Evolutionary conservation across 805 yeast genomes (phyloP).

Genomic region (Dipodascus geniculatus): DNA sequence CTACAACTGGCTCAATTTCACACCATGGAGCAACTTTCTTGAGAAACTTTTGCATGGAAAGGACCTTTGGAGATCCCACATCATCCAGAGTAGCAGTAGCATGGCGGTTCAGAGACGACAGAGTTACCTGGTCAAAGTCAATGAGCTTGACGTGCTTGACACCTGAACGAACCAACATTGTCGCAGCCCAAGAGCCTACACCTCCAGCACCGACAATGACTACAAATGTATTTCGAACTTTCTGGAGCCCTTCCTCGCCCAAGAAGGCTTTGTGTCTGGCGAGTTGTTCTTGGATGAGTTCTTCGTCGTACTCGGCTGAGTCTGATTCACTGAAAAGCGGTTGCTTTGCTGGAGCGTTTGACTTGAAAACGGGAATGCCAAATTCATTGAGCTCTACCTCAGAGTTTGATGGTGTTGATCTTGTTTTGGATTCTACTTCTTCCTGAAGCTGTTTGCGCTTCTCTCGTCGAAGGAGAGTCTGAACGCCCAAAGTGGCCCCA

Average conservation of each 20-base stretch:
- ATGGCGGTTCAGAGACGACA: constrained; percentile 86
- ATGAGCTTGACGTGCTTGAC: constrained; percentile 65
- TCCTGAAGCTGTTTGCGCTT: neutral
- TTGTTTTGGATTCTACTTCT: neutral
- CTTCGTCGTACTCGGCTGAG: constrained; percentile 38
- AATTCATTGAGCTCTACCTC: neutral
- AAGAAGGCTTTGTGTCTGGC: constrained; percentile 90
- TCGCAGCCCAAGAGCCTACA: constrained; percentile 93
- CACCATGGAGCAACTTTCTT: constrained; percentile 88
- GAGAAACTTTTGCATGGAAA: constrained; percentile 60
- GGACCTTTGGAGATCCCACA: constrained; percentile 88
- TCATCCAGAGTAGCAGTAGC: constrained; percentile 86
- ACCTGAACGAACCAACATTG: constrained; percentile 88
- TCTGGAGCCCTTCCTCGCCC: constrained; percentile 71
- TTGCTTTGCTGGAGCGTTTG: neutral
- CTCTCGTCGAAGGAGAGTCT: neutral
- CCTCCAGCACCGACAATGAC: constrained; percentile 83
- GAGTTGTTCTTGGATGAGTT: constrained; percentile 76
- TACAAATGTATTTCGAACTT: constrained; percentile 57
- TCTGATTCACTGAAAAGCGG: neutral
- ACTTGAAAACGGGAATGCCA: neutral
- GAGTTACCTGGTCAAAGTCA: constrained; percentile 93
- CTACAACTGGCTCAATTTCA: constrained; percentile 62
- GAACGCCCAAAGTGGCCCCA: constrained; percentile 1
- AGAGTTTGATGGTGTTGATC: neutral